Conservation (phyloP, 768 basidiomycete species). For the Agaricus bisporus region DNA sequence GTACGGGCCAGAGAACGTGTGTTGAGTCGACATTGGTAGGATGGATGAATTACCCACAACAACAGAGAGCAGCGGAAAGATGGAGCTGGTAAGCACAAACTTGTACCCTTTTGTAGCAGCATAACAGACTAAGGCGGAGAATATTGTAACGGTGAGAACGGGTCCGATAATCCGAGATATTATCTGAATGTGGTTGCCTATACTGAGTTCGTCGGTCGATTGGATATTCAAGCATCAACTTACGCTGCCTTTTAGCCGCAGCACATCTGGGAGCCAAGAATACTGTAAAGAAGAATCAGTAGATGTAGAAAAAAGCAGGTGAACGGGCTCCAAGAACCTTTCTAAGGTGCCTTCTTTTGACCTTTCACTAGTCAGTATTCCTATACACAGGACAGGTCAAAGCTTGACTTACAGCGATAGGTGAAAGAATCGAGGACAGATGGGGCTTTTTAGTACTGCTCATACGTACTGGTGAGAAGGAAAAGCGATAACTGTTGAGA, state of each 20-base stretch:
- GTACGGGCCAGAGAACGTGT: neutral
- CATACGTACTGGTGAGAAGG: neutral
- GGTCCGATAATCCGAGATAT: constrained; percentile 71
- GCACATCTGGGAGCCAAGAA: constrained; percentile 86
- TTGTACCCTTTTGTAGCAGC: constrained; percentile 49
- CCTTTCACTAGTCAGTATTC: constrained; percentile 27
- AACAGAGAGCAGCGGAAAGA: constrained; percentile 83
- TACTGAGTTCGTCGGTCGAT: constrained; percentile 2
- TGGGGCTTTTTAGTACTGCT: constrained; percentile 23
- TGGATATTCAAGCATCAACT: constrained; percentile 19
- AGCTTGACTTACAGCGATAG: constrained; percentile 18
- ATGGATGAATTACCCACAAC: constrained; percentile 51
- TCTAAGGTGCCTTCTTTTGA: constrained; percentile 47
- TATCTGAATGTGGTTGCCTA: constrained; percentile 38
- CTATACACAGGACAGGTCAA: neutral
- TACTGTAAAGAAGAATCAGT: constrained; percentile 39
- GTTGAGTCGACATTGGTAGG: neutral
- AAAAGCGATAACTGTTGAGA: too few relatives aligned
- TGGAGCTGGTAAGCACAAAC: constrained; percentile 70
- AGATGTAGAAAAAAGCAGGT: neutral
- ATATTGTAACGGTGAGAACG: constrained; percentile 77
- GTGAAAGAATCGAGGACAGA: constrained; percentile 23
- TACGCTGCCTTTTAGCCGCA: constrained; percentile 79
- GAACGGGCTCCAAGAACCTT: constrained; percentile 28
- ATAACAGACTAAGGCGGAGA: constrained; percentile 58